Evolutionary conservation across 306 rosid species (phyloP), one percentile per base, ranked within the genome.

Genomic region (Ormosia semicastrata): DNA sequence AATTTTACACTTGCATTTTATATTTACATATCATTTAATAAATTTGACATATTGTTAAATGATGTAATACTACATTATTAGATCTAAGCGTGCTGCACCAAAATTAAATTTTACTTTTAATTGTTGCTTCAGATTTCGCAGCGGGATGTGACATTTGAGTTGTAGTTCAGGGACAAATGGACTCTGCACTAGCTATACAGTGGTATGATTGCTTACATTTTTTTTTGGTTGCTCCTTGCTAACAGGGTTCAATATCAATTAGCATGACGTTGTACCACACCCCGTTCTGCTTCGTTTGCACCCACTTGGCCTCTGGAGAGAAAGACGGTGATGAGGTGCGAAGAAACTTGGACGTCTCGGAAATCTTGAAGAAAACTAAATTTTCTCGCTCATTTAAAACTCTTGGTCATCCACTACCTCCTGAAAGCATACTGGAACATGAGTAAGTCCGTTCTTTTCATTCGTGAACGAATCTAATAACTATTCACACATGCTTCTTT

Each of bases 301-400:
- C 99, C 56, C 99, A 95, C 81, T 86, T 95, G 33, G 87, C 97
- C 5, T 95, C 99, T 1, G 99, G 99, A 34, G 99, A 95, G 81
- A 95, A 84, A 81, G 89, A 84, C 53, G 99, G 98, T 0, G 99
- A 93, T 15, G 99, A 87, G 86, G 75, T 87, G 36, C 78, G 89
- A 39, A 86, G 99, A 79, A 95, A 93, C 73, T 69, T 88, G 15
- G 96, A 95, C 46, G 95, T 95, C 29, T 52, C 84, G 0, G 96
- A 93, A 86, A 95, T 95, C 66, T 68, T 95, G 30, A 95, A 84
- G 91, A 90, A 85, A 83, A 95, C 99, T 24, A 88, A 88, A 78
- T 95, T 95, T 83, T 84, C 81, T 9, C 79, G 71, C 49, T 86
- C 94, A 0, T 79, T 63, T 39, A 79, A 85, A 66, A 74, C 83